Evolutionary conservation across 139 green algal genomes (phyloP), one percentile per base, ranked within the genome.

Genomic region (Chlorella sorokiniana): DNA sequence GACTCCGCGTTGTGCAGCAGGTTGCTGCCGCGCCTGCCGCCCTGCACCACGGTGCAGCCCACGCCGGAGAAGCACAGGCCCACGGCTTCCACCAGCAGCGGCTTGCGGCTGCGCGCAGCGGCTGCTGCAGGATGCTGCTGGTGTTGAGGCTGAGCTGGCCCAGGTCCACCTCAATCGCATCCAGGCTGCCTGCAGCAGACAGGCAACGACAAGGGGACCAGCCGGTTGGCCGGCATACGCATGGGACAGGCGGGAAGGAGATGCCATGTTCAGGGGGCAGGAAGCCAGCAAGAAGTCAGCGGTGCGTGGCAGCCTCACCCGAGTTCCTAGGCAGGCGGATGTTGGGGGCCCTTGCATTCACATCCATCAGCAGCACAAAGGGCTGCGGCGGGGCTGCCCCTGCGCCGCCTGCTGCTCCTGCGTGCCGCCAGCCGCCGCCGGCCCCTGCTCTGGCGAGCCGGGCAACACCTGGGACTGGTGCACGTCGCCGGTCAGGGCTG

Each of bases 241-340:
- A 69, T 31, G 18, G 9, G 11, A 69, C 35, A 74, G 22, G 27
- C 18, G 2, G 18, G 25, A 37, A 44, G 1, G 11, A 33, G 64
- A 3, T 48, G 64, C 14, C 33, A 31, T 31, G 33, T 45, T 3
- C 16, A 45, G 64, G 64, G 33, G 64, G 41, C 67, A 54, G 35
- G 20, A 41, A 20, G 16, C 18, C 18, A 29, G 27, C 67, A 31
- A 35, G 40, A 1, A 42, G 33, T 31, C 35, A 29, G 35, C 35
- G 41, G 22, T 42, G 11, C 8, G 27, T 41, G n/a, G n/a, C n/a
- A n/a, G n/a, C n/a, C 35, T 54, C 59, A 81, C 59, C 41, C 33
- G 83, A 91, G 74, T 63, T 85, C 16, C 85, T 80, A 0, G 94
- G 95, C 90, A 98, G 88, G 23, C 82, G 82, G 61, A 98, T 94